Percentiles rank a stretch among this genome's conserved stretches.
phyloP scores from a whole-genome alignment of 805 yeast species.

The Candida loeiensis region DNA sequence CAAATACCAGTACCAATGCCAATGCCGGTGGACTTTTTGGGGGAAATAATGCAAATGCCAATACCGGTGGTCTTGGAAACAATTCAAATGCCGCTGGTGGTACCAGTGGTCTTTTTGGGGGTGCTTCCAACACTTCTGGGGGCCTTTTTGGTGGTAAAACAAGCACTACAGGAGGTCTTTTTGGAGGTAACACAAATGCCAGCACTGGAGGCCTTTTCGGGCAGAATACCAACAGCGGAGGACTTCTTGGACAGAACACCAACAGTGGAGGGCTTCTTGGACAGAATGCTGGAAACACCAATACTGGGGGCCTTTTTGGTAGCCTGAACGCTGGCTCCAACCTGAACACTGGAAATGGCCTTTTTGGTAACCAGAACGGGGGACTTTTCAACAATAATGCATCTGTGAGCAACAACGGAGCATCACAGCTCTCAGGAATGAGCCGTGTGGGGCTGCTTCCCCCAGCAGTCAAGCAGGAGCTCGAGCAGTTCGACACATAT shows the following conservation, averaged over 20 bases:
- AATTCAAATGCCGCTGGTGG: background rate
- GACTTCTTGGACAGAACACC: constrained; percentile 23
- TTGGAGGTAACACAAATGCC: constrained; percentile 16
- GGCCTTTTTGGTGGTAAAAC: constrained; percentile 5
- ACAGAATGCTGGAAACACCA: constrained; percentile 8
- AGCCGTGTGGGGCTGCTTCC: constrained; percentile 74
- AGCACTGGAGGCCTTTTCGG: constrained; percentile 30
- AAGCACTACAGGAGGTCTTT: constrained; percentile 13
- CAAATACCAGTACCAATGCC: background rate
- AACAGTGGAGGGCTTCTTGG: constrained; percentile 28
- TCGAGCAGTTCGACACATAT: constrained; percentile 67
- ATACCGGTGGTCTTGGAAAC: background rate
- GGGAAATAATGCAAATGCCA: background rate
- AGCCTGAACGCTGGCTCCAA: too few species aligned
- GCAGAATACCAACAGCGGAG: constrained; percentile 15
- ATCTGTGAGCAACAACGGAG: constrained; percentile 12
- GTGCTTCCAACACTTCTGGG: background rate
- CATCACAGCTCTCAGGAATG: constrained; percentile 56
- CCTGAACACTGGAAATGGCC: constrained; percentile 8
- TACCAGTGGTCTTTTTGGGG: too few species aligned
- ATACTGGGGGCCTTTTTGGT: constrained; percentile 12
- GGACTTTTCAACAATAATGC: constrained; percentile 10
- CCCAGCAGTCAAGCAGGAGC: constrained; percentile 60
- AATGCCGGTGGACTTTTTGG: constrained; percentile 7
- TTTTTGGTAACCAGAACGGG: constrained; percentile 15